Evolutionary conservation across 2,329 filamentous ascomycete species (phyloP), one percentile per base, ranked within the genome.

Genomic region (Hymenoscyphus repandus): DNA sequence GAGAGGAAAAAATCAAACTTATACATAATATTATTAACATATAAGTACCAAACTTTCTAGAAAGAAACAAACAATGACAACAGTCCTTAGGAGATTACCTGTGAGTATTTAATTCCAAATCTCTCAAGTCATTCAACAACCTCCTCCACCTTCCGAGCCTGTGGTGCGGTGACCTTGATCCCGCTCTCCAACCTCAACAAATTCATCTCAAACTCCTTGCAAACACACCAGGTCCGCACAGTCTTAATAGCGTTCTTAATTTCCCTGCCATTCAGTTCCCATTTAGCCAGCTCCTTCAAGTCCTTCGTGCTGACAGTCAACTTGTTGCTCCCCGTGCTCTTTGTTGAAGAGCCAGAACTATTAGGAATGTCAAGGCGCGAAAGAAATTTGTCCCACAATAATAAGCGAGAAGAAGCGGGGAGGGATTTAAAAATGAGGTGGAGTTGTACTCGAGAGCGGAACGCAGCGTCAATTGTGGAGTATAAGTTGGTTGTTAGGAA

Each of bases 301-400:
- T 27, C 40, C 40, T 30, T 30, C 3, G n/a, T 18, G 10, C 40
- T 27, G 7, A 42, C 40, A 11, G 18, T 27, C 40, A 42, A 42
- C 22, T n/a, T 42, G 2, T 42, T 42, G 18, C 12, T 27, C 5
- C 40, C 40, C 7, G 40, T 42, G 7, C 18, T 27, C 15, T 42
- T 42, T n/a, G 42, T 42, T 17, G 32, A 37, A 5, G 44, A 13
- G 11, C 44, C 32, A 5, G 44, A 37, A 11, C 32, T 13, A 37
- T 38, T 47, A 15, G 37, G 45, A 15, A 45, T 41, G 32, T 50
- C 34, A 65, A 73, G 57, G 1, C 70, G 64, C 3, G 66, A 60
- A 18, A 75, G 60, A 58, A 77, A 77, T 57, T 76, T 76, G 38
- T 64, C 61, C 74, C 74, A 77, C 32, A 76, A 65, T 2, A 63